Evolutionary conservation across 2,329 filamentous ascomycete genomes (phyloP), one percentile per base, ranked within the genome.

Genomic region (Phoma herbarum): DNA sequence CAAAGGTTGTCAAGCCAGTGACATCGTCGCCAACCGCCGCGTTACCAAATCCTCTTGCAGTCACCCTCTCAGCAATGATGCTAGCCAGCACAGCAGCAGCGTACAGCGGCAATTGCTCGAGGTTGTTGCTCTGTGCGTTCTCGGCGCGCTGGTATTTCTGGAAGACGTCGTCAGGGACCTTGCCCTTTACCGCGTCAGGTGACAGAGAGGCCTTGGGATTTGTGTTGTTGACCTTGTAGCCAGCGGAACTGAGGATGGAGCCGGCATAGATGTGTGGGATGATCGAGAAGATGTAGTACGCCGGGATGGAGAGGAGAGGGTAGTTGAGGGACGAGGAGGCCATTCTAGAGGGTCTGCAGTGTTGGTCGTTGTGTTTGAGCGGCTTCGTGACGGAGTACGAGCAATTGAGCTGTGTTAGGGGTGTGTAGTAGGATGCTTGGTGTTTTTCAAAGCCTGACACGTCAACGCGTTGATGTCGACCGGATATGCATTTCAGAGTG

Each of bases 91-190:
- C 54, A 2, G 69, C 69, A 1, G 56, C 49, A 2, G 66, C 68
- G 37, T 71, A 72, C 2, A 72, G 51, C 10, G 69, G 68, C 29
- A 72, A 46, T 48, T 71, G 67, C 52, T 72, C 69, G 3, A 63
- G 18, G 28, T 64, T 69, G 53, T 72, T 72, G 25, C 57, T 60
- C 16, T 71, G 68, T 1, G 68, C 67, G 47, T 62, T 67, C 41
- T 72, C 68, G 11, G 69, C 68, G 26, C 69, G 68, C 49, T 71
- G 68, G 60, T 67, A 71, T 43, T 68, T 69, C 37, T 64, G 52
- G 51, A 68, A 70, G 55, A 69, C 61, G 2, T 48, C 61, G 26
- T 71, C 69, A 3, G 69, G 68, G 3, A 71, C 69, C 39, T 71
- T 71, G 41, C 69, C 69, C 22, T 68, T 60, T 1, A 70, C 61